These are phyloP conservation scores for Ceratobasidium sp. DNA, from an alignment of 1,284 basidiomycete genomes.

Conservation along the genomic window DNA sequence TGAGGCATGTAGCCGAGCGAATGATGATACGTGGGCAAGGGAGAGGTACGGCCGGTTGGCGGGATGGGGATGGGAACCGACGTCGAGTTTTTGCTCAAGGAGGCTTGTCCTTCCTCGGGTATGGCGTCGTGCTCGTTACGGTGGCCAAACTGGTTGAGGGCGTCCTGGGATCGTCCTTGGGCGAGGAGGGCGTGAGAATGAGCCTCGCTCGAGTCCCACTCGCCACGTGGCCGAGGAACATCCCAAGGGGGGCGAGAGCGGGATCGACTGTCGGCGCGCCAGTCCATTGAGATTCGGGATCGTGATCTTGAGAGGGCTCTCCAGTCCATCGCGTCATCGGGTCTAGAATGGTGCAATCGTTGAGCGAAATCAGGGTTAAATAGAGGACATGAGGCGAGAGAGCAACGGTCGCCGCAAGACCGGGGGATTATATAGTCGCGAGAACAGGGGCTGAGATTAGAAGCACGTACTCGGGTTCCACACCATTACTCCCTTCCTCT, in stretches of 20 bases:
- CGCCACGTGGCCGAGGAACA: slow-evolving; percentile 52
- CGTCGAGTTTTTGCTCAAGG: slow-evolving; percentile 39
- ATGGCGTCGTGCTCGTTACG: slow-evolving; percentile 6
- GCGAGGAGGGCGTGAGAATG: slow-evolving; percentile 51
- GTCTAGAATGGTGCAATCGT: slow-evolving; percentile 30
- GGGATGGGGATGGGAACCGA: slow-evolving; percentile 52
- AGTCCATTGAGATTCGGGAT: slow-evolving; percentile 77
- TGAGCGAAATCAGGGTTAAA: slow-evolving; percentile 1
- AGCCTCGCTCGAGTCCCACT: slow-evolving; percentile 63
- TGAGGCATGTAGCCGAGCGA: slow-evolving; percentile 20
- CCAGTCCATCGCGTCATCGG: slow-evolving; percentile 48
- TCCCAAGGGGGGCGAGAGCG: slow-evolving; percentile 83
- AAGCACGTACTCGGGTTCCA: slow-evolving; percentile 75
- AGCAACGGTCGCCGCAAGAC: not conserved
- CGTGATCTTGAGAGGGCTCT: slow-evolving; percentile 48
- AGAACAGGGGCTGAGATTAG: slow-evolving; percentile 38
- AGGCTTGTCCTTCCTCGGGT: slow-evolving; percentile 45
- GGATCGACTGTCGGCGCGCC: slow-evolving; percentile 90
- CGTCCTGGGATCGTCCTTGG: slow-evolving; percentile 11
- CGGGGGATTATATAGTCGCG: not conserved
- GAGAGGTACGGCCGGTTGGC: slow-evolving; percentile 42
- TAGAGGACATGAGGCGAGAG: slow-evolving; percentile 35
- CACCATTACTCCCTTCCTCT: slow-evolving; percentile 63
- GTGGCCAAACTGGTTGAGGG: slow-evolving; percentile 48
- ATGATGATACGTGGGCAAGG: slow-evolving; percentile 18